Evolutionary conservation across 1,284 basidiomycete species (phyloP).

Genomic region (Trichosporon sp.): DNA sequence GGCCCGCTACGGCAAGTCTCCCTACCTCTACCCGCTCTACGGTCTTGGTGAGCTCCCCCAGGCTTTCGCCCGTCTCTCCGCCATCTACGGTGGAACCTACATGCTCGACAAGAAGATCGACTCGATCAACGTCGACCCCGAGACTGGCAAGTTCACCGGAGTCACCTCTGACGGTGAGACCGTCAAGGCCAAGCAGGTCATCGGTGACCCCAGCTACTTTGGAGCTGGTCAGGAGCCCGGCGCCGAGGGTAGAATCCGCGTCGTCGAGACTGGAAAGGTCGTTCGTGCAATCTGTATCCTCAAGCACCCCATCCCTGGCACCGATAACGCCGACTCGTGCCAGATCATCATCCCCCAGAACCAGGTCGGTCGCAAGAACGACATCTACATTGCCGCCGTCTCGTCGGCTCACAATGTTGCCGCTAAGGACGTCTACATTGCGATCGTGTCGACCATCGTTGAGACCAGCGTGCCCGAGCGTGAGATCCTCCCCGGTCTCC

Average conservation of each 20-base stretch:
- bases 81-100: constrained; percentile 99
- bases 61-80: constrained; percentile 94
- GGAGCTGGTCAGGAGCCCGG: constrained; percentile 58
- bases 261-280: constrained; percentile 90
- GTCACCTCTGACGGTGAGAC: constrained; percentile 87
- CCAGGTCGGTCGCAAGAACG: constrained; percentile 90
- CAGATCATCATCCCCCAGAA: constrained; percentile 99
- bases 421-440: constrained; percentile 89
- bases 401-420: constrained; percentile 97
- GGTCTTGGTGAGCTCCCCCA: constrained; percentile 98
- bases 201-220: constrained; percentile 98
- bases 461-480: constrained; percentile 90
- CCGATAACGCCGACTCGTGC: constrained; percentile 82
- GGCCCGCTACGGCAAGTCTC: constrained; percentile 99
- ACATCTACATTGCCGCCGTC: constrained; percentile 98
- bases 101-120: constrained; percentile 98
- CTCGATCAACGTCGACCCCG: constrained; percentile 76
- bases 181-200: constrained; percentile 95
- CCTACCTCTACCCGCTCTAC: constrained; percentile 99
- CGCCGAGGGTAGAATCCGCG: constrained; percentile 66
- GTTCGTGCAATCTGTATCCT: constrained; percentile 96
- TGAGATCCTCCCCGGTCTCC: constrained; percentile 86
- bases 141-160: constrained; percentile 83
- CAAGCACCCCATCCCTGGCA: constrained; percentile 97
- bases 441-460: constrained; percentile 97